A percentile compares a stretch with the other conserved stretches of the same genome.
phyloP scores from a whole-genome alignment of 2,329 filamentous ascomycete genomes.

The Cytospora mali region DNA sequence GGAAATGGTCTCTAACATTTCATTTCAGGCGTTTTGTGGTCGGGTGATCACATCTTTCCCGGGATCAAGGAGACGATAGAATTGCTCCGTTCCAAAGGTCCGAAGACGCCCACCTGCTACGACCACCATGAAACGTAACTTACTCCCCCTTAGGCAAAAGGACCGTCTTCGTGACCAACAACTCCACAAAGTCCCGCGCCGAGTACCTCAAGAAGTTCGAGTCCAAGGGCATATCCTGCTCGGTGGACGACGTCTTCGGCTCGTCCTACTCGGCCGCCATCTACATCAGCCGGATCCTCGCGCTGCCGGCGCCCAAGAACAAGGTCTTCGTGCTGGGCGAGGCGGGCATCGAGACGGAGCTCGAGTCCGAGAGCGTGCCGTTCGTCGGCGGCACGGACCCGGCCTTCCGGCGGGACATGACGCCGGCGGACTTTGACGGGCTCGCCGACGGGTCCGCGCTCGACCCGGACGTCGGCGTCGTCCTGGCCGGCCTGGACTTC shows the following conservation, averaged over 20 bases:
- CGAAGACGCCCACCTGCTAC: slow-evolving; percentile 28
- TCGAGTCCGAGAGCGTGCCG: slow-evolving; percentile 75
- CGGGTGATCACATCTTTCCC: slow-evolving; percentile 86
- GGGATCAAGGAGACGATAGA: slow-evolving; percentile 84
- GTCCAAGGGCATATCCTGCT: slow-evolving; percentile 74
- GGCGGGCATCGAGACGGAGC: slow-evolving; percentile 85
- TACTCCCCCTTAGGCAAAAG: slow-evolving; percentile 70
- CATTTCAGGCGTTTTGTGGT: slow-evolving; percentile 85
- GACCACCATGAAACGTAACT: not conserved
- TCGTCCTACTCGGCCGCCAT: slow-evolving; percentile 94
- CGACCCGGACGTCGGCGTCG: slow-evolving; percentile 86
- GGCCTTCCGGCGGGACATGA: slow-evolving; percentile 74
- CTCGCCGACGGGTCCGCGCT: slow-evolving; percentile 76
- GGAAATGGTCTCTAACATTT: slow-evolving; percentile 25
- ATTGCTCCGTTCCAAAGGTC: slow-evolving; percentile 80
- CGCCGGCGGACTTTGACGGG: slow-evolving; percentile 75
- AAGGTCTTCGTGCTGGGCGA: slow-evolving; percentile 96
- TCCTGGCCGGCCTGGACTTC: slow-evolving; percentile 89
- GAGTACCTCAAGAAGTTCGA: slow-evolving; percentile 94
- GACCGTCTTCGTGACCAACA: slow-evolving; percentile 96
- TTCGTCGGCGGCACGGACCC: slow-evolving; percentile 89
- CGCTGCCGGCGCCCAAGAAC: slow-evolving; percentile 75
- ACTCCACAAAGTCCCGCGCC: slow-evolving; percentile 91
- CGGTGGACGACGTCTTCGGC: slow-evolving; percentile 90
- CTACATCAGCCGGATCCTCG: slow-evolving; percentile 92